Percentiles rank a stretch among this genome's conserved stretches.
Conservation (phyloP, 1,284 basidiomycete species). For the Ganoderma meredithae region DNA sequence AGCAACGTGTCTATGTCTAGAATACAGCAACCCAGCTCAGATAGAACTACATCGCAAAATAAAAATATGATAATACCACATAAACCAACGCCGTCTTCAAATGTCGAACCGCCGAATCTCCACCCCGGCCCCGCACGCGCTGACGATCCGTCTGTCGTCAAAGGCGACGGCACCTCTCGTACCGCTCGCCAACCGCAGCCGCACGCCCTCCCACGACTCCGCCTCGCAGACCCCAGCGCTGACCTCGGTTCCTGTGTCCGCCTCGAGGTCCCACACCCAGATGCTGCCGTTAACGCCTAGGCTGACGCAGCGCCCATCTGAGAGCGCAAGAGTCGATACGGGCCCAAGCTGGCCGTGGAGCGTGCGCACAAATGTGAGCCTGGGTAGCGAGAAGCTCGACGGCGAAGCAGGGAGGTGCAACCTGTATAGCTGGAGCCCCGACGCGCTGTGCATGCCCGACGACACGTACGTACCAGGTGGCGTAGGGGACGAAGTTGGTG, state of each 20-base stretch:
- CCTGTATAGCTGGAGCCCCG: conserved; percentile 75
- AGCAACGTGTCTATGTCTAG: neutral
- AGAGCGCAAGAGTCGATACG: conserved; percentile 70
- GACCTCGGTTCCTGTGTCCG: conserved; percentile 68
- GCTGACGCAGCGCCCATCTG: conserved; percentile 83
- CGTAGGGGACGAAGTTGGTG: conserved; percentile 35
- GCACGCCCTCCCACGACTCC: conserved; percentile 20
- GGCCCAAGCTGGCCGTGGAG: conserved; percentile 72
- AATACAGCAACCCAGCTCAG: neutral
- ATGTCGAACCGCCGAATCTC: conserved; percentile 67
- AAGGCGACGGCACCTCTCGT: conserved; percentile 63
- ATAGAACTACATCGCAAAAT: neutral
- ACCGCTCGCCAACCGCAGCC: conserved; percentile 19
- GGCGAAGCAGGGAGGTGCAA: conserved; percentile 62
- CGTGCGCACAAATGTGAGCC: conserved; percentile 74
- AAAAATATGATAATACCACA: conserved; percentile 9
- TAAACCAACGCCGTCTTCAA: conserved; percentile 14
- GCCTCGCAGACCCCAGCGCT: conserved; percentile 22
- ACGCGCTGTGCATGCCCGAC: conserved; percentile 54
- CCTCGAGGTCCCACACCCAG: conserved; percentile 86
- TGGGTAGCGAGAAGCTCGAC: conserved; percentile 57
- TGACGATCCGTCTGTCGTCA: conserved; percentile 77
- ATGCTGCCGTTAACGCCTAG: conserved; percentile 73
- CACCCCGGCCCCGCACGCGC: conserved; percentile 57
- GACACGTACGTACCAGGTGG: conserved; percentile 39